Evolutionary conservation across 1,139 yeast genomes (phyloP).

Genomic region (Candida sp.): DNA sequence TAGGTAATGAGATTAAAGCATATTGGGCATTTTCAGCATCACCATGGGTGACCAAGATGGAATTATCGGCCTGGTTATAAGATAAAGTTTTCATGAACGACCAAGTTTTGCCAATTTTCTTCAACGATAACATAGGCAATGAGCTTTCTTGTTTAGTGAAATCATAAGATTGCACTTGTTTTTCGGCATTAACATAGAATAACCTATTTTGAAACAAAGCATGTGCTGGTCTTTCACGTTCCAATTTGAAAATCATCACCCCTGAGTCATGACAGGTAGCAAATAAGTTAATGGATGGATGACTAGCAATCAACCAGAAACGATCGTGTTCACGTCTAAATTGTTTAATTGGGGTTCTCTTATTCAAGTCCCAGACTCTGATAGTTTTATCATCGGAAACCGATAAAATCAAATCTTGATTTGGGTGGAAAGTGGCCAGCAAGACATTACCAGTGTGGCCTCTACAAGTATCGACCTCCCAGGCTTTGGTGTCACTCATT

Average conservation of each 20-base stretch:
- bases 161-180: constrained; percentile 80
- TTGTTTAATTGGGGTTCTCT: constrained; percentile 90
- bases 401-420: constrained; percentile 86
- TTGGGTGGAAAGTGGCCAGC: constrained; percentile 89
- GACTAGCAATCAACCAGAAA: constrained; percentile 90
- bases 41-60: constrained; percentile 80
- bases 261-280: constrained; percentile 98
- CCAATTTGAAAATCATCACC: constrained; percentile 96
- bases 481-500: constrained; percentile 96
- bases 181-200: constrained; percentile 77
- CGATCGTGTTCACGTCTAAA: constrained; percentile 93
- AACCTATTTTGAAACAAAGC: constrained; percentile 68
- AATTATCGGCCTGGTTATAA: constrained; percentile 89
- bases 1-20: constrained; percentile 76
- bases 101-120: constrained; percentile 85
- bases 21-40: constrained; percentile 61
- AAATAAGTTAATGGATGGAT: constrained; percentile 86
- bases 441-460: constrained; percentile 96
- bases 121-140: constrained; percentile 78
- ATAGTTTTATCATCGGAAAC: constrained; percentile 96
- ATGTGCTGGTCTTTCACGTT: constrained; percentile 95
- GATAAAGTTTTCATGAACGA: constrained; percentile 80
- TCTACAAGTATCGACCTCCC: constrained; percentile 99
- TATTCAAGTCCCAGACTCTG: constrained; percentile 95
- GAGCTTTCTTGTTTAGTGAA: constrained; percentile 59